Conservation (phyloP, 108 stramenopile genomes). For the Schizochytrium sp. region DNA sequence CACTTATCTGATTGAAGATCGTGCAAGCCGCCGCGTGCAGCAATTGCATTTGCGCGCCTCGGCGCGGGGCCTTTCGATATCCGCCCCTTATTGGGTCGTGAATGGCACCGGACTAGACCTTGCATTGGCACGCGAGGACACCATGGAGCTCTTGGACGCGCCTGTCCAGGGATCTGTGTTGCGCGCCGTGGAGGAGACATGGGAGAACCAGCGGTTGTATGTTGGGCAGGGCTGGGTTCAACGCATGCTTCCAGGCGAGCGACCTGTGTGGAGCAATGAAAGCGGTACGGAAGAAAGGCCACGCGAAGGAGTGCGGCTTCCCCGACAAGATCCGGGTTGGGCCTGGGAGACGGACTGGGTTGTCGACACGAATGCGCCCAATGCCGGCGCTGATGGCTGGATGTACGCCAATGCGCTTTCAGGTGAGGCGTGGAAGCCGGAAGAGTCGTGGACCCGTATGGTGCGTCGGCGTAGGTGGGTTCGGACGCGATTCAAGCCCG, state of each 20-base stretch:
- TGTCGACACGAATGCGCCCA: background rate
- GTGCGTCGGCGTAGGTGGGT: background rate
- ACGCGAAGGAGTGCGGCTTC: background rate
- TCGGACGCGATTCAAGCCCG: background rate
- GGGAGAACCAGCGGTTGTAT: background rate
- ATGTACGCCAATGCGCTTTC: background rate
- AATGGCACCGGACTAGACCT: background rate
- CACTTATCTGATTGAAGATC: background rate
- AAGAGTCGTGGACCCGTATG: background rate
- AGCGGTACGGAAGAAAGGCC: background rate
- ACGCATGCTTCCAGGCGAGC: background rate
- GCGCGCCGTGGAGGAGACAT: background rate
- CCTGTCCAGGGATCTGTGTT: background rate
- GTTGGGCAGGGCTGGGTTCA: background rate
- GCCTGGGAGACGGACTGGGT: background rate
- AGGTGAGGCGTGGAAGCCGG: background rate
- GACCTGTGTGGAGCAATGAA: background rate
- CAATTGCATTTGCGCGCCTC: background rate
- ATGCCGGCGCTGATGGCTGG: background rate
- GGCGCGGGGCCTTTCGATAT: background rate
- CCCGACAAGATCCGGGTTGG: background rate
- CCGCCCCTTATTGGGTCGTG: background rate
- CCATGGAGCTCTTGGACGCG: background rate
- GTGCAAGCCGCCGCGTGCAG: background rate
- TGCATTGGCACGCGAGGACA: background rate